A percentile compares a stretch with the other conserved stretches of the same genome.
Evolutionary conservation across 306 rosid genomes (phyloP).

Genomic region (Chamaecrista fasciculata): DNA sequence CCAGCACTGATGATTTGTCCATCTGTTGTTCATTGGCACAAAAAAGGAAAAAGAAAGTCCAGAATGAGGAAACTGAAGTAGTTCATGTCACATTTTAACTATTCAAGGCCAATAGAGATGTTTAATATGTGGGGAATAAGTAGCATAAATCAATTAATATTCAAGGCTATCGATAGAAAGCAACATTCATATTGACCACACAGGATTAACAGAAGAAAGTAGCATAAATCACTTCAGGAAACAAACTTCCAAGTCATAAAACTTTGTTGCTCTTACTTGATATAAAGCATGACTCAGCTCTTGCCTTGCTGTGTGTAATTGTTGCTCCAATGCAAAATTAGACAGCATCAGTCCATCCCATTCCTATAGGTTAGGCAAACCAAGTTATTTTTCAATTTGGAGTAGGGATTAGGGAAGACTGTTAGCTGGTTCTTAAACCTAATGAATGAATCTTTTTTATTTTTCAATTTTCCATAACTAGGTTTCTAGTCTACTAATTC

Average conservation of each 20-base stretch:
- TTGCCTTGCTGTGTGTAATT: slow-evolving; percentile 21
- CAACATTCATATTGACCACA: neutral
- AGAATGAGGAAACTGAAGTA: too few species aligned
- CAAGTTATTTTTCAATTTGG: too few species aligned
- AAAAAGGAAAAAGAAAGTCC: too few species aligned
- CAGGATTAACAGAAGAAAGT: neutral
- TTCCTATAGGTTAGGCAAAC: neutral
- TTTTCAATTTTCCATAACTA: too few species aligned
- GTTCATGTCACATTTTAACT: too few species aligned
- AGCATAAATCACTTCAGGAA: neutral
- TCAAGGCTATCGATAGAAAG: neutral
- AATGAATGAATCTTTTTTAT: too few species aligned
- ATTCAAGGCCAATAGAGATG: too few species aligned
- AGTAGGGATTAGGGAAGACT: neutral
- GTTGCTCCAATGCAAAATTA: slow-evolving; percentile 17
- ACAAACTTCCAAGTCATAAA: neutral
- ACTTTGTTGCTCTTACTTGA: neutral
- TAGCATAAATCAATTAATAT: neutral
- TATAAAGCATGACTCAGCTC: slow-evolving; percentile 16
- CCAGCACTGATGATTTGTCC: too few species aligned
- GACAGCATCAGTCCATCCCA: slow-evolving; percentile 16
- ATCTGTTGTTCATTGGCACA: too few species aligned
- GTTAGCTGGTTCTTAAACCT: too few species aligned
- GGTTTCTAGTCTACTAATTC: too few species aligned
- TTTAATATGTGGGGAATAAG: too few species aligned